Conservation (phyloP, 176 grass and related monocot species). For the Canna indica region DNA sequence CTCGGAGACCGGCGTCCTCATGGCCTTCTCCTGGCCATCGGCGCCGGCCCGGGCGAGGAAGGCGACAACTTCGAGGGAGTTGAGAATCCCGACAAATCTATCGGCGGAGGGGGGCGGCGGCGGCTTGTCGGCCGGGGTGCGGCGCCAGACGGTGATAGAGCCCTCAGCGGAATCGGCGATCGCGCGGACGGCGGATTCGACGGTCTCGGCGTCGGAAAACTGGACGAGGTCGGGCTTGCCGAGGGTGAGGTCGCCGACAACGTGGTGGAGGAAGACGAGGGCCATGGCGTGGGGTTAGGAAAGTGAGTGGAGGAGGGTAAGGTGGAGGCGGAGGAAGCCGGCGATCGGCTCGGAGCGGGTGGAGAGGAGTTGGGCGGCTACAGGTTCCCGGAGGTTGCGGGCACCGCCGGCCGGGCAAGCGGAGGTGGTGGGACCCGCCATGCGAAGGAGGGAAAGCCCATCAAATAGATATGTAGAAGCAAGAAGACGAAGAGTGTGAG, state of each 20-base stretch:
- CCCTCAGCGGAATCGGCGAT: slow-evolving; percentile 63
- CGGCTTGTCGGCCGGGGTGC: slow-evolving; percentile 5
- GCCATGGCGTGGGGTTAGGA: slow-evolving; percentile 66
- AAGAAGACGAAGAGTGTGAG: not conserved
- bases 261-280: slow-evolving; percentile 79
- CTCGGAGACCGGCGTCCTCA: slow-evolving; percentile 41
- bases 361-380: slow-evolving; percentile 21
- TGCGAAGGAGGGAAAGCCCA: slow-evolving; percentile 48
- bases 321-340: slow-evolving; percentile 61
- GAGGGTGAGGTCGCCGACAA: slow-evolving; percentile 81
- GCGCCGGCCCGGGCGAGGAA: slow-evolving; percentile 51
- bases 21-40: slow-evolving; percentile 30
- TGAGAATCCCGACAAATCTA: slow-evolving; percentile 73
- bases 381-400: slow-evolving; percentile 25
- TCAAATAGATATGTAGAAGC: slow-evolving; percentile 23
- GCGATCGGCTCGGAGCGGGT: slow-evolving; percentile 26
- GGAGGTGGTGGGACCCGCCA: slow-evolving; percentile 25
- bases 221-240: slow-evolving; percentile 67
- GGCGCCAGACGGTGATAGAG: slow-evolving; percentile 51
- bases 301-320: slow-evolving; percentile 75
- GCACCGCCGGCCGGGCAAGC: slow-evolving; percentile 7
- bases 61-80: slow-evolving; percentile 64
- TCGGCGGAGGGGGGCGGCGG: slow-evolving; percentile 35
- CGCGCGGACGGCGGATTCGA: slow-evolving; percentile 59
- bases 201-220: slow-evolving; percentile 56